Evolutionary conservation across 768 basidiomycete species (phyloP).

Genomic region (Leccinum subgranulosum): DNA sequence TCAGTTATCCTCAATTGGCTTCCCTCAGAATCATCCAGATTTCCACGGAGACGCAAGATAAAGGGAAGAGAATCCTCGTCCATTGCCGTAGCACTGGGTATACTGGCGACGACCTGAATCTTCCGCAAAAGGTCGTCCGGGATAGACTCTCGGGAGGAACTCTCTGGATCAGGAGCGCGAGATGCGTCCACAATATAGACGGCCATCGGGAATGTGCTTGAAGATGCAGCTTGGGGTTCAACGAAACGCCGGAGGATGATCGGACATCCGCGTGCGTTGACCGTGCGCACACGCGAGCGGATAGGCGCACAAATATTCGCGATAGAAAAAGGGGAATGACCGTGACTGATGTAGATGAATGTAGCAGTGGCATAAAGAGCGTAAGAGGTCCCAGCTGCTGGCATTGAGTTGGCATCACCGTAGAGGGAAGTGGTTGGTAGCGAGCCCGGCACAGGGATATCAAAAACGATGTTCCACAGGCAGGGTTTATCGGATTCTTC

Average conservation of each 20-base stretch:
- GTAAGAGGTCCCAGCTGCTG: constrained; percentile 60
- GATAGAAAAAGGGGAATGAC: constrained; percentile 42
- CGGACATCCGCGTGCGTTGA: constrained; percentile 36
- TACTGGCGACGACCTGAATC: constrained; percentile 60
- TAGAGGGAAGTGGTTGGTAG: constrained; percentile 60
- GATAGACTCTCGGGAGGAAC: constrained; percentile 31
- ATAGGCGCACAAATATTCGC: constrained; percentile 56
- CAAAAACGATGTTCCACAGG: constrained; percentile 75
- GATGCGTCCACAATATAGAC: constrained; percentile 46
- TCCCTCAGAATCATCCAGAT: constrained; percentile 46
- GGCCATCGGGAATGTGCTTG: constrained; percentile 31
- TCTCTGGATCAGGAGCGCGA: constrained; percentile 15
- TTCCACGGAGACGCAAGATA: constrained; percentile 57
- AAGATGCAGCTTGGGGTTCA: constrained; percentile 36
- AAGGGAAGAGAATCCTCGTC: constrained; percentile 50
- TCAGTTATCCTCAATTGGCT: constrained; percentile 53
- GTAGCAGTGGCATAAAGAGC: constrained; percentile 64
- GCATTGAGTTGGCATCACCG: constrained; percentile 36
- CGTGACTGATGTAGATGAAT: constrained; percentile 47
- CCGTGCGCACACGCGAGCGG: constrained; percentile 41
- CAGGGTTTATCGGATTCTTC: constrained; percentile 55
- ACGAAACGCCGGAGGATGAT: constrained; percentile 56
- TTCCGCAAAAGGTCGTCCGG: constrained; percentile 55
- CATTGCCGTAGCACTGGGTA: constrained; percentile 53
- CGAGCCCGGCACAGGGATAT: constrained; percentile 88